phyloP scores from a whole-genome alignment of 1,139 yeast species.

The Pichia sp. region DNA sequence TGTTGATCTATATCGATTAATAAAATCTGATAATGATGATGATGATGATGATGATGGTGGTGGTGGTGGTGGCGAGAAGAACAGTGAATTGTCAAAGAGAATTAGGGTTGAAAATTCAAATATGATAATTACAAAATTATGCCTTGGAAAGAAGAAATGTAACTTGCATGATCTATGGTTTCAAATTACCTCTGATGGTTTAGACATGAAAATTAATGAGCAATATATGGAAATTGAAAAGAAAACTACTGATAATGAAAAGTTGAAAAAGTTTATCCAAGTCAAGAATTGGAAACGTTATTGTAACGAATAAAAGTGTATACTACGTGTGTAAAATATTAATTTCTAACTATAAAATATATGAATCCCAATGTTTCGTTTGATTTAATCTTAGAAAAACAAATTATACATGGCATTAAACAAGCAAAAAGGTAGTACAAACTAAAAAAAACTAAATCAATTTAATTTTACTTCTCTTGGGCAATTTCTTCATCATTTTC shows the following conservation, averaged over 20 bases:
- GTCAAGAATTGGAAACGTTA: constrained; percentile 31
- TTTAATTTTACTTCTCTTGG: constrained; percentile 6
- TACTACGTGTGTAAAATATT: not conserved
- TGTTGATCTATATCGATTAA: constrained; percentile 13
- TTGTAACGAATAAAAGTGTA: constrained; percentile 6
- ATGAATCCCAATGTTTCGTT: not conserved
- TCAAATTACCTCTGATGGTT: constrained; percentile 41
- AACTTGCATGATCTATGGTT: constrained; percentile 64
- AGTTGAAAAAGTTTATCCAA: constrained; percentile 33
- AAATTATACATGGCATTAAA: not conserved
- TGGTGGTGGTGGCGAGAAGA: no score
- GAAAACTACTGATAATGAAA: constrained; percentile 26
- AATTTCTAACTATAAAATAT: not conserved
- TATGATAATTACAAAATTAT: constrained; percentile 27
- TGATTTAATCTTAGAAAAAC: not conserved
- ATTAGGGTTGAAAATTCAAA: not conserved
- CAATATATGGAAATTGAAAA: constrained; percentile 29
- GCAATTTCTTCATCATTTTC: constrained; percentile 21
- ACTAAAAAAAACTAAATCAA: not conserved
- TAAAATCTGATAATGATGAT: constrained; percentile 2
- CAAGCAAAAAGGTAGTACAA: not conserved
- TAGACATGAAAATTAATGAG: constrained; percentile 33
- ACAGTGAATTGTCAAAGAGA: not conserved
- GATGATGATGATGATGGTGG: not conserved
- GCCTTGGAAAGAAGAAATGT: constrained; percentile 67